phyloP scores from a whole-genome alignment of 1,284 basidiomycete species.

The Ceratobasidium sp. region DNA sequence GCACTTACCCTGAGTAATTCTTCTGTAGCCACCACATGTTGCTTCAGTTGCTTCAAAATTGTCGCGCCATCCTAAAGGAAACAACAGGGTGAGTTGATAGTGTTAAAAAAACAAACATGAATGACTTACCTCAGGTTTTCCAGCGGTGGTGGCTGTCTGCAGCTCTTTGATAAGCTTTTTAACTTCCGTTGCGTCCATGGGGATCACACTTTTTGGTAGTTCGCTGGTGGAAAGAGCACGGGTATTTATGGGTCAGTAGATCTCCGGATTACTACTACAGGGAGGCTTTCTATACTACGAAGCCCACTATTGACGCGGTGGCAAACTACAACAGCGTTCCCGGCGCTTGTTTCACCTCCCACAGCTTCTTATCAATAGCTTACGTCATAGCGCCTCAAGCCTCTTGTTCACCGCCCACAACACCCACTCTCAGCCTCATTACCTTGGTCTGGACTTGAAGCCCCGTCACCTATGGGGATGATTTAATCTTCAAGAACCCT shows the following conservation, averaged over 20 bases:
- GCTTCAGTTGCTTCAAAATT: slow-evolving; percentile 81
- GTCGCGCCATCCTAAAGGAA: slow-evolving; percentile 74
- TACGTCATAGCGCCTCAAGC: not conserved
- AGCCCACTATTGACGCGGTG: slow-evolving; percentile 6
- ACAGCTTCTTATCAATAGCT: not conserved
- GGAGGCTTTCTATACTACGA: slow-evolving; percentile 33
- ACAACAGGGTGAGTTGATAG: slow-evolving; percentile 53
- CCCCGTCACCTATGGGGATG: not conserved
- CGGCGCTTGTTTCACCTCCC: not conserved
- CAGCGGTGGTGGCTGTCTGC: slow-evolving; percentile 69
- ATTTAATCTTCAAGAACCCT: not conserved
- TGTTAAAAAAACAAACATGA: slow-evolving; percentile 60
- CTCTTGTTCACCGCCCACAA: not conserved
- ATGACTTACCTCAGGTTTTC: slow-evolving; percentile 67
- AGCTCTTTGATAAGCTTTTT: slow-evolving; percentile 84
- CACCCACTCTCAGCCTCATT: not conserved
- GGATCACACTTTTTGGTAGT: slow-evolving; percentile 8
- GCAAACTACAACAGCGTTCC: slow-evolving; percentile 17
- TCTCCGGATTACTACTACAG: slow-evolving; percentile 36
- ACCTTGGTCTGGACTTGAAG: not conserved
- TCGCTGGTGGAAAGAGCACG: not conserved
- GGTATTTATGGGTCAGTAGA: slow-evolving; percentile 33
- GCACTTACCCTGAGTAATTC: slow-evolving; percentile 84
- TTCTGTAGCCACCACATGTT: slow-evolving; percentile 86
- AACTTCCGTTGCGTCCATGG: slow-evolving; percentile 66